These are phyloP conservation scores for Fusarium brevicatenulatum DNA, from an alignment of 2,329 filamentous ascomycete species.

Conservation along the genomic window DNA sequence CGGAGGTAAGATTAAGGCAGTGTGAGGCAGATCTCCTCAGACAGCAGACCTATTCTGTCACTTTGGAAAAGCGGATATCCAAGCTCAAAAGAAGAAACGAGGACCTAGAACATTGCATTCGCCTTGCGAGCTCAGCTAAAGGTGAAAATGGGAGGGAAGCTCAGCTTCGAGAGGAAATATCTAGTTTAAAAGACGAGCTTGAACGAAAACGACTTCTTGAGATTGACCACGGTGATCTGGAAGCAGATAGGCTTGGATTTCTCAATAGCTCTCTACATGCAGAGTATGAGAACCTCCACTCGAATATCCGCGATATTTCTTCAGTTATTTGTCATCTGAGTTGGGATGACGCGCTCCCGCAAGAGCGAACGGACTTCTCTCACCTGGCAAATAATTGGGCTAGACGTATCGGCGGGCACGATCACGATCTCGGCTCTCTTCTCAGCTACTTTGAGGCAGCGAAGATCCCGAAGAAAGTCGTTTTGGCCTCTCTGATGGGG, in stretches of 20 bases:
- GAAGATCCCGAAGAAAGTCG: not conserved
- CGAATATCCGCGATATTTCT: too few species aligned
- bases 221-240: too few species aligned
- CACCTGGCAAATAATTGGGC: not conserved
- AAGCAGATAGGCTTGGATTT: too few species aligned
- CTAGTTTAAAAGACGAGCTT: not conserved
- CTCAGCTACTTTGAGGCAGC: not conserved
- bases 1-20: accelerated
- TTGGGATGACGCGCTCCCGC: too few species aligned
- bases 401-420: accelerated
- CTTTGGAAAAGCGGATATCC: not conserved
- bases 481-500: accelerated
- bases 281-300: too few species aligned
- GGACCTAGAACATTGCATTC: not conserved
- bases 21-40: not conserved
- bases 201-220: accelerated
- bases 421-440: accelerated
- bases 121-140: not conserved
- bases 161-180: not conserved
- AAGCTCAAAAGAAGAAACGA: accelerated
- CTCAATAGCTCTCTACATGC: too few species aligned
- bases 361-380: too few species aligned
- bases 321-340: too few species aligned
- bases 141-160: accelerated
- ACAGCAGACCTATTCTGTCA: not conserved